Percentiles rank a stretch among this genome's conserved stretches.
Conservation (phyloP, 2,329 filamentous ascomycete genomes). For the Dothidotthia symphoricarpi region DNA sequence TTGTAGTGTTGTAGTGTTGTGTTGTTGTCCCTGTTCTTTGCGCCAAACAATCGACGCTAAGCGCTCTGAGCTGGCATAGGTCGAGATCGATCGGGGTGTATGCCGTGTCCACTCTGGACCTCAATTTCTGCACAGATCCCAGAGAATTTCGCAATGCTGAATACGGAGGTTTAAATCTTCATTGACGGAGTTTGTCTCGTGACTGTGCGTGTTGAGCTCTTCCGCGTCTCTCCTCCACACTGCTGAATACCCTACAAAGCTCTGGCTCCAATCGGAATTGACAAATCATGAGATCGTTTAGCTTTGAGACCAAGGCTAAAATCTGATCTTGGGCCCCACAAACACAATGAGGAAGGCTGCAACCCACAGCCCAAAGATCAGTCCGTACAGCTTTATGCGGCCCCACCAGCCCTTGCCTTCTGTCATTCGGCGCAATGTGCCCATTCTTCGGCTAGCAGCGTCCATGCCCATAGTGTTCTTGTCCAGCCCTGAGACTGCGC, state of each 20-base stretch:
- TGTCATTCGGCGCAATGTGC: conserved; percentile 71
- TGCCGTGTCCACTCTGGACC: no score
- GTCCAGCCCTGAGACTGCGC: conserved; percentile 72
- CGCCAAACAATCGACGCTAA: conserved; percentile 1
- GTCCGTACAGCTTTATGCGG: conserved; percentile 76
- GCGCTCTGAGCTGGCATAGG: conserved; percentile 6
- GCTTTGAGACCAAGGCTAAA: conserved; percentile 49
- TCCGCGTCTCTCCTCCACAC: no score
- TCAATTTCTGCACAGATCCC: no score
- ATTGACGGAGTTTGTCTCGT: not conserved
- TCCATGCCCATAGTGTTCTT: conserved; percentile 75
- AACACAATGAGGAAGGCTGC: conserved; percentile 76
- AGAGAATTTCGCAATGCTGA: not conserved
- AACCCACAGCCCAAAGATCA: conserved; percentile 82
- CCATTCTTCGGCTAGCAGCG: conserved; percentile 73
- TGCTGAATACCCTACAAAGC: not conserved
- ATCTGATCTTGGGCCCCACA: conserved; percentile 81
- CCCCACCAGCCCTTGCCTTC: conserved; percentile 89
- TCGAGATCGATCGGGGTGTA: conserved; percentile 5
- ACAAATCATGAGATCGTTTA: not conserved
- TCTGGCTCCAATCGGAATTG: no score
- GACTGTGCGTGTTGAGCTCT: no score
- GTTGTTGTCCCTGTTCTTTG: conserved; percentile 16
- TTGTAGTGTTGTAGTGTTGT: conserved; percentile 7
- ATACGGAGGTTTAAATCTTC: conserved; percentile 4